Conservation (phyloP, 805 yeast species). For the Metschnikowia sp. region DNA sequence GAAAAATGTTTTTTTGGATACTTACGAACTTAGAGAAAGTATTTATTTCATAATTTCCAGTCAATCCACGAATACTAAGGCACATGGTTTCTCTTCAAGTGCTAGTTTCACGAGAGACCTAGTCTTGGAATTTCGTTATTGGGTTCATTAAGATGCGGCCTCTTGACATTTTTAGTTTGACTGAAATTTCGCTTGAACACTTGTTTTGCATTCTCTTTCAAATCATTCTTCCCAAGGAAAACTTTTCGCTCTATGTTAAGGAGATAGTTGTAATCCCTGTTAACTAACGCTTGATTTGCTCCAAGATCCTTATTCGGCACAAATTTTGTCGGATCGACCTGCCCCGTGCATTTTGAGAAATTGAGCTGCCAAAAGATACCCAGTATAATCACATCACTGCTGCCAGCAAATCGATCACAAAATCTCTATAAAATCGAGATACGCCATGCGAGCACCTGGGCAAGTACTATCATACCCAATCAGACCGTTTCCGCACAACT, state of each 20-base stretch:
- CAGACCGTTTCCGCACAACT: constrained; percentile 2
- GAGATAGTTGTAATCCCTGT: constrained; percentile 81
- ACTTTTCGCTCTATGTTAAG: constrained; percentile 56
- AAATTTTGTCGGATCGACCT: constrained; percentile 57
- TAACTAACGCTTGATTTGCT: constrained; percentile 46
- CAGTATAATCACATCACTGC: too few species aligned
- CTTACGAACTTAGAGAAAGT: too few species aligned
- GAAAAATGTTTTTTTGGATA: too few species aligned
- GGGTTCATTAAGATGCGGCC: constrained; percentile 7
- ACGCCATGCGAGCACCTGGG: background rate
- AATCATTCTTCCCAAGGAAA: constrained; percentile 54
- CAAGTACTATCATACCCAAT: constrained; percentile 1
- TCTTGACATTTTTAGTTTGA: constrained; percentile 11
- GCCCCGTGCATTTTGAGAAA: constrained; percentile 58
- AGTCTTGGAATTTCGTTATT: constrained; percentile 22
- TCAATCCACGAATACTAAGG: too few species aligned
- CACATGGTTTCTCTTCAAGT: too few species aligned
- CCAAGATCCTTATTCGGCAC: constrained; percentile 46
- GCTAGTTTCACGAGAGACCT: constrained; percentile 2
- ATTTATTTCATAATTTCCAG: too few species aligned
- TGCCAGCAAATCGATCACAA: too few species aligned
- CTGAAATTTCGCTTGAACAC: constrained; percentile 32
- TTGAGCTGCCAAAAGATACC: too few species aligned
- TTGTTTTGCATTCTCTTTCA: constrained; percentile 39
- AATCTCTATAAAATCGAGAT: too few species aligned